phyloP scores from a whole-genome alignment of 2,329 filamentous ascomycete species.

The Leptographium wingfieldii region DNA sequence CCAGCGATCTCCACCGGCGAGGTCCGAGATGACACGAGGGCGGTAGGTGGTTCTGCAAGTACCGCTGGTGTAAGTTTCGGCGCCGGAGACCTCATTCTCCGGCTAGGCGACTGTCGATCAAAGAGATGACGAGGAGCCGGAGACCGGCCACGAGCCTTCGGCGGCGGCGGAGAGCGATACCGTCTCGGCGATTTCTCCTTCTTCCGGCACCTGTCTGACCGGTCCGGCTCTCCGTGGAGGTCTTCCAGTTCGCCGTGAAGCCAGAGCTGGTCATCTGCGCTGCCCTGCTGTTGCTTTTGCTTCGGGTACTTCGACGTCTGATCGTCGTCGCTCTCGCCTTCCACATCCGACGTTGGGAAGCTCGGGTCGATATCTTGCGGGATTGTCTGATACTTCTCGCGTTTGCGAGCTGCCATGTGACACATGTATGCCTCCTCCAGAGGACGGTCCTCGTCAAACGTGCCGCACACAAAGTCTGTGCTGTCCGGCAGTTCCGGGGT shows the following conservation, averaged over 20 bases:
- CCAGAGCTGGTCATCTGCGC: conserved; percentile 52
- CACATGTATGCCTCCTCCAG: conserved; percentile 90
- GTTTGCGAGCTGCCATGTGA: conserved; percentile 67
- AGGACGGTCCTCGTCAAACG: conserved; percentile 85
- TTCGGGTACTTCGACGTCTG: conserved; percentile 17
- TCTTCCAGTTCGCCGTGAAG: conserved; percentile 61
- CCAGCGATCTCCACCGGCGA: conserved; percentile 26
- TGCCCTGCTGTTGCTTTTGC: conserved; percentile 39
- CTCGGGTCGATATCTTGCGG: conserved; percentile 98
- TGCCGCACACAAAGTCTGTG: conserved; percentile 98
- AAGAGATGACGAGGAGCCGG: conserved; percentile 48
- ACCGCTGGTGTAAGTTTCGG: conserved; percentile 24
- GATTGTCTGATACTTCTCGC: conserved; percentile 66
- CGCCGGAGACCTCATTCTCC: conserved; percentile 54
- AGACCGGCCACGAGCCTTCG: conserved; percentile 38
- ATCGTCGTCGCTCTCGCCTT: conserved; percentile 70
- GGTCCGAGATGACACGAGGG: conserved; percentile 32
- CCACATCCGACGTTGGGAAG: conserved; percentile 87
- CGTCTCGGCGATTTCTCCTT: conserved; percentile 49
- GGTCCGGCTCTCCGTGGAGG: conserved; percentile 44
- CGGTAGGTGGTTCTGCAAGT: not conserved
- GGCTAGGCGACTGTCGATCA: conserved; percentile 56
- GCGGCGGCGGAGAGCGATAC: conserved; percentile 42
- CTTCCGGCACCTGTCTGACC: conserved; percentile 34
- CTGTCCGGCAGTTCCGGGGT: conserved; percentile 87